Base-by-base conservation (phyloP, 164 flowering plant genomes). In the Dillenia turbinata region DNA sequence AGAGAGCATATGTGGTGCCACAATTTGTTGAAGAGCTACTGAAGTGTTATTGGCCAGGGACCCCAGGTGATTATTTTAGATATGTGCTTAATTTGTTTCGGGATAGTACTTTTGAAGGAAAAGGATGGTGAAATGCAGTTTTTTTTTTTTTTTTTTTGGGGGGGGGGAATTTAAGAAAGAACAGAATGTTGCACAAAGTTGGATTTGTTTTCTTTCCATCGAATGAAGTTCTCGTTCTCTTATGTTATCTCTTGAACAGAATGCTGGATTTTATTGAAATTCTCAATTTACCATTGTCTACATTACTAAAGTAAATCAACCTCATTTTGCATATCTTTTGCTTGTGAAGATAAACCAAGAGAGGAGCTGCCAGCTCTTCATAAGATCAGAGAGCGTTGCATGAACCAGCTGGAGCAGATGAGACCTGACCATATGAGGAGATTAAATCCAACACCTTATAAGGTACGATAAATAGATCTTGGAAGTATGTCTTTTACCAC, bases 381-480 rank as follows among this genome's bases (percentile, higher is more conserved):
- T 51, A 78, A 79, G 60, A 85, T 82, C 17, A 84, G 97, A 64
- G 77, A 84, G 0, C 87, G 81, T 10, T 90, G 99, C 79, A 87
- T 95, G 24, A 70, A 78, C 47, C 99, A 92, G 77, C 73, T 92
- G 62, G 84, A 81, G 70, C 89, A 84, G 66, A 92, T 95, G 98
- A 84, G 98, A 24, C 83, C 96, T 24, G 99, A 95, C 78, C 99
- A 95, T 75, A 90, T 95, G 98, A 81, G 99, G 77, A 79, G 94
- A 69, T 72, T 95, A 51, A 95, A 95, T 68, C 99, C 99, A 47
- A 95, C 99, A 9, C 99, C 99, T 8, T 95, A 92, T 82, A 95
- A 95, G 96, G 99, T 95, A 75, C 9, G 12, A 10, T 5, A 57
- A 22, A 65, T 57, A 10, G n/a, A 9, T 67, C 12, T 13, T 12